Base-by-base conservation (phyloP, 495 filamentous ascomycete genomes). In the Copromyces sp. region DNA sequence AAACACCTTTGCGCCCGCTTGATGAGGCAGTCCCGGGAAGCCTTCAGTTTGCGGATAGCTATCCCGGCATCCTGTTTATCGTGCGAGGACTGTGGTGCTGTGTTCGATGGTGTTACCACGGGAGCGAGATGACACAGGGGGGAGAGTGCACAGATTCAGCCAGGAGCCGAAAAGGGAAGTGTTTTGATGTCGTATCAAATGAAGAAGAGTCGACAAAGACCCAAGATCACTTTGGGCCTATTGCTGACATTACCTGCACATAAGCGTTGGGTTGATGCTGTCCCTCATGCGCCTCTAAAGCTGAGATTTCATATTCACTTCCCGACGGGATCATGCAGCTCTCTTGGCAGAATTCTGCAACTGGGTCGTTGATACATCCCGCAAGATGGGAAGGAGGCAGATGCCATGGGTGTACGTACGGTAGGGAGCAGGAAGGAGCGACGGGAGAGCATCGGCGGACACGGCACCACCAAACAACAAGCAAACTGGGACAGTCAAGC, bases 21-120 rank as follows among this genome's bases (percentile, higher is more conserved):
- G 53, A 3, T 35, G 29, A 65, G 29, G 29, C 14, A 16, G 53
- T 65, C 14, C 53, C 53, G 29, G 32, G 53, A 65, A 61, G 16
- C 53, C 29, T 65, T 6, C 29, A 65, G 53, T 65, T 35, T 16
- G 53, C 32, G 29, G 29, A 65, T 65, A 37, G 29, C 53, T 65
- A 35, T 65, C 53, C 14, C 53, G 53, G 14, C 14, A 61, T 61
- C 29, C 12, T 32, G 53, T 35, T 24, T 65, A 65, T 65, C 53
- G 53, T 65, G 53, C 29, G 53, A 70, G 39, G 38, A 70, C 35
- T 45, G 69, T 70, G 24, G 39, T 17, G 39, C 47, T 40, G 20
- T 74, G 41, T 70, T 72, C 71, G 40, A 73, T 71, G 71, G 70
- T 39, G 73, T 74, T 61, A n/a, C 41, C 45, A 70, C 68, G 71